Base-by-base conservation (phyloP, 495 filamentous ascomycete genomes). In the Talaromyces ruber region DNA sequence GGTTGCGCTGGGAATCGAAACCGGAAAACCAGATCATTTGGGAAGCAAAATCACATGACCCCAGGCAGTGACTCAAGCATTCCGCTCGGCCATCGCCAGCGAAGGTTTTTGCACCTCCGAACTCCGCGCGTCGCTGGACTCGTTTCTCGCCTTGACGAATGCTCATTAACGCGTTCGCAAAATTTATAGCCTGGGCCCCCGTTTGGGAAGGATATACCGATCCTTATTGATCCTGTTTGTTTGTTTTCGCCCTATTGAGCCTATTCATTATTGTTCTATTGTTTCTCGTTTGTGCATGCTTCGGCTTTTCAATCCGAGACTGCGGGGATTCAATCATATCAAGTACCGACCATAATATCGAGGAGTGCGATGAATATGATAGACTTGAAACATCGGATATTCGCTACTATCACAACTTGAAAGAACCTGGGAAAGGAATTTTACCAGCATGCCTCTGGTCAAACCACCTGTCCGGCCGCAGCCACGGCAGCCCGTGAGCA, bases 401-500 rank as follows among this genome's bases (percentile, higher is more conserved):
- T 51, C 47, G 22, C 45, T 12, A 37, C 34, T 16, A 37, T 37
- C 34, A 28, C 24, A 24, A 53, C 11, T 53, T 47, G 51, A 28
- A 28, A 54, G 2, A 26, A 16, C 18, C 18, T 8, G 1, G 24
- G 28, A 28, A 28, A 54, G 21, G 21, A 54, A 22, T n/a, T 16
- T 28, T 6, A 14, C 16, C 22, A n/a, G 51, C 43, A 60, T 60
- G 59, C 59, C 59, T 50, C 43, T 34, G 3, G 37, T 47, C 37
- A 60, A 52, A 32, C 24, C 59, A 3, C 37, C 43, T 2, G n/a
- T 60, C 22, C 51, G 22, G 51, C 51, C 51, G 4, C 59, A 29
- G 24, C 43, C 59, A 12, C 39, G 59, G 59, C 66, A 71, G 59
- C 75, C 75, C 21, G 67, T 76, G 55, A 74, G 74, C 47, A 74